phyloP scores from a whole-genome alignment of 2,329 filamentous ascomycete species.

The Lizonia empirigonia region DNA sequence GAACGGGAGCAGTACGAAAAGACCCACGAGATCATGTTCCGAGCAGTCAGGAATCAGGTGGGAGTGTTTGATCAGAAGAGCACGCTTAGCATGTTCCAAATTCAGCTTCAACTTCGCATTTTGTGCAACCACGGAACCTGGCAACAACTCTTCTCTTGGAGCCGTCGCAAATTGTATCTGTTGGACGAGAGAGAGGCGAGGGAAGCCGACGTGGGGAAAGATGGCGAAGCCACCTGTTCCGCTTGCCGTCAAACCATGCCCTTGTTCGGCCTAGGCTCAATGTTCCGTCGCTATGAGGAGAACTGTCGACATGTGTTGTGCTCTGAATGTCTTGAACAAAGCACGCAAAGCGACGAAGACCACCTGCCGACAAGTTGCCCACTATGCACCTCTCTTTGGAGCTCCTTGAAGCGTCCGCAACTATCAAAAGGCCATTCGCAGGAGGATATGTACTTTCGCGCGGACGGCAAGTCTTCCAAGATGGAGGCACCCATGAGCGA shows the following conservation, averaged over 20 bases:
- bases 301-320: conserved; percentile 45
- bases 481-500: conserved; percentile 44
- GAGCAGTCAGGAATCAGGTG: conserved; percentile 49
- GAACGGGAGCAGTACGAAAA: conserved; percentile 41
- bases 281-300: conserved; percentile 30
- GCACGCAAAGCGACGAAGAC: conserved; percentile 16
- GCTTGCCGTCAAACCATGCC: conserved; percentile 38
- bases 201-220: conserved; percentile 27
- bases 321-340: conserved; percentile 41
- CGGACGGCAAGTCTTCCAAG: conserved; percentile 42
- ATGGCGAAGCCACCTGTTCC: conserved; percentile 41
- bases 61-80: conserved; percentile 43
- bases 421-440: conserved; percentile 10
- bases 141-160: conserved; percentile 55
- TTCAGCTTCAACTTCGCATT: conserved; percentile 54
- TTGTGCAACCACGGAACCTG: conserved; percentile 59
- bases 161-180: conserved; percentile 38
- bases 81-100: conserved; percentile 55
- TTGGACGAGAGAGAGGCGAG: conserved; percentile 48
- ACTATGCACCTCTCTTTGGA: conserved; percentile 29
- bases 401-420: neutral
- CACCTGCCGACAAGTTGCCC: conserved; percentile 23
- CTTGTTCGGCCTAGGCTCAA: conserved; percentile 22
- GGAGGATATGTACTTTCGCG: conserved; percentile 38
- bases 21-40: conserved; percentile 44